Evolutionary conservation across 805 yeast genomes (phyloP).

Genomic region (Wickerhamiella vanderwaltii): DNA sequence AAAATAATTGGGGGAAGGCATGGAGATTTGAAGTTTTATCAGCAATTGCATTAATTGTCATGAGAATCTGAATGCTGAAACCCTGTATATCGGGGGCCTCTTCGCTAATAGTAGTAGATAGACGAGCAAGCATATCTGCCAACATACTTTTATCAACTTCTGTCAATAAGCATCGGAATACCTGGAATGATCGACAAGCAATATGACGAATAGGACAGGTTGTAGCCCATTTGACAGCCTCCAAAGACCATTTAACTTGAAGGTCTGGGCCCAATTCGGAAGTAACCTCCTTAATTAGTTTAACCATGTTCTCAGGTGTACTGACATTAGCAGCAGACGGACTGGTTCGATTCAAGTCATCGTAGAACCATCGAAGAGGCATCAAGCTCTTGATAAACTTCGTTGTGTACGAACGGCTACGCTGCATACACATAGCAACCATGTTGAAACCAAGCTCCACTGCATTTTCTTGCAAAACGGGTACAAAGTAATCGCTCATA

Average conservation of each 20-base stretch:
- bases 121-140: constrained; percentile 82
- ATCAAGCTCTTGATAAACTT: constrained; percentile 13
- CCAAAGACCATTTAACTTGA: constrained; percentile 55
- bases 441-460: constrained; percentile 60
- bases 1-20: constrained; percentile 84
- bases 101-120: constrained; percentile 88
- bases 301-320: constrained; percentile 78
- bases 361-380: constrained; percentile 65
- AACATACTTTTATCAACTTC: constrained; percentile 79
- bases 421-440: constrained; percentile 30
- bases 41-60: constrained; percentile 88
- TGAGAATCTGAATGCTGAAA: constrained; percentile 89
- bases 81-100: constrained; percentile 85
- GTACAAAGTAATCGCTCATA: constrained; percentile 75
- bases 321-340: constrained; percentile 48
- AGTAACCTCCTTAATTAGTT: constrained; percentile 45
- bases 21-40: constrained; percentile 73
- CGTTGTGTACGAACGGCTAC: constrained; percentile 11
- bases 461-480: constrained; percentile 76
- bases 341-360: constrained; percentile 64
- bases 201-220: constrained; percentile 94
- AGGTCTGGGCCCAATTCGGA: constrained; percentile 39
- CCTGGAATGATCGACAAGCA: constrained; percentile 92
- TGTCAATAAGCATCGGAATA: constrained; percentile 72
- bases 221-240: constrained; percentile 87